phyloP scores from a whole-genome alignment of 257 asterid species.

The Penstemon eatonii region DNA sequence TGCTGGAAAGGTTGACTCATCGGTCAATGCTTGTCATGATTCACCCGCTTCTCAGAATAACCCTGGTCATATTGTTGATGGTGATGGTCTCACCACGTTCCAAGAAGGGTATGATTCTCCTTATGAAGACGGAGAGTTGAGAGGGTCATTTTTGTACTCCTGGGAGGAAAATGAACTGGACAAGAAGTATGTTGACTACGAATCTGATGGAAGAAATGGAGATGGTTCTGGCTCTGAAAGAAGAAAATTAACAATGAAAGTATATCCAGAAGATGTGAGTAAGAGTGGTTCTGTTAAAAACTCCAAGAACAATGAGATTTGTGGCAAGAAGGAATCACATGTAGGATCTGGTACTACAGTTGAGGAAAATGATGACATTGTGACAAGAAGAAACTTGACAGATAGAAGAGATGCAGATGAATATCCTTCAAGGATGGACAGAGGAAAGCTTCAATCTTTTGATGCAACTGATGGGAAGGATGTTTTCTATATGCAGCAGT shows the following conservation, averaged over 20 bases:
- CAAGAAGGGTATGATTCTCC: conserved; percentile 81
- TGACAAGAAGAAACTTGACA: conserved; percentile 34
- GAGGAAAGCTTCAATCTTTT: conserved; percentile 47
- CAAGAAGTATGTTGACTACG: conserved; percentile 70
- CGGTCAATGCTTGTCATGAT: conserved; percentile 35
- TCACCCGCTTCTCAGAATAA: conserved; percentile 44
- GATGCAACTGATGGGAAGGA: conserved; percentile 38
- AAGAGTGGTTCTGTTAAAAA: conserved; percentile 31
- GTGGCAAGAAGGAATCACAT: conserved; percentile 44
- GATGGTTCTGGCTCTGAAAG: conserved; percentile 45
- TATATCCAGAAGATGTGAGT: conserved; percentile 28
- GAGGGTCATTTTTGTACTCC: conserved; percentile 51
- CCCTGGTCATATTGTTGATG: conserved; percentile 32
- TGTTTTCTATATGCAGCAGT: conserved; percentile 32
- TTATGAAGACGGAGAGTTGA: conserved; percentile 87
- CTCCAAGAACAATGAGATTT: conserved; percentile 32
- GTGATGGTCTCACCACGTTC: conserved; percentile 30
- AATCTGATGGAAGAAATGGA: conserved; percentile 72
- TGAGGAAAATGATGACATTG: conserved; percentile 36
- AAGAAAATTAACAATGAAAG: conserved; percentile 29
- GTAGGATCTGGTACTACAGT: conserved; percentile 57
- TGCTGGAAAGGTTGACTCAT: conserved; percentile 33
- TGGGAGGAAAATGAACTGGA: conserved; percentile 67
- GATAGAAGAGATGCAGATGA: conserved; percentile 37
- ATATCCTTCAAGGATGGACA: conserved; percentile 35